Percentiles rank a stretch among this genome's conserved stretches.
These are phyloP conservation scores for Lecanicillium sp. DNA, from an alignment of 2,329 filamentous ascomycete species.

Conservation along the genomic window DNA sequence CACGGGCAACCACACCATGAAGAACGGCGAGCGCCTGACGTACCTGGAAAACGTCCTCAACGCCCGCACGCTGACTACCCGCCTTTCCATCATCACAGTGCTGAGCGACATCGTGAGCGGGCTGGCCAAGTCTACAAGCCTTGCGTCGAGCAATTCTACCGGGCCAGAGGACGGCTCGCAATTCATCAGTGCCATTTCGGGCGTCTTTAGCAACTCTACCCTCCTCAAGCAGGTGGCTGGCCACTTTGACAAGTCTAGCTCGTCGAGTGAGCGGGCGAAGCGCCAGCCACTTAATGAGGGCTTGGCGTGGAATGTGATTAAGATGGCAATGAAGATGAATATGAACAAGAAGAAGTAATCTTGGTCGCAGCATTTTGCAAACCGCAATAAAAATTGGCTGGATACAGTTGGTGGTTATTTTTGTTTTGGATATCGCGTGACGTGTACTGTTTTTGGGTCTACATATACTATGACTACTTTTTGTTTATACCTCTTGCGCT, in stretches of 20 bases:
- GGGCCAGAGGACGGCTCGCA: slow-evolving; percentile 5
- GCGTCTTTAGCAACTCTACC: slow-evolving; percentile 30
- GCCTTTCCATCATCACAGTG: slow-evolving; percentile 29
- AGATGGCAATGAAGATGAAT: slow-evolving; percentile 19
- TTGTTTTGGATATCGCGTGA: no score
- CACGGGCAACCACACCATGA: slow-evolving; percentile 30
- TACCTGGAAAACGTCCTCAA: slow-evolving; percentile 37
- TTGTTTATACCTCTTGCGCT: no score
- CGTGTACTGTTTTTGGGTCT: no score
- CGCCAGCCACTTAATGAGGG: slow-evolving; percentile 13
- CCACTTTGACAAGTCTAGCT: slow-evolving; percentile 22
- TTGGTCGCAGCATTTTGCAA: no score
- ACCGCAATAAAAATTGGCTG: no score
- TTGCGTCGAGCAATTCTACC: neutral
- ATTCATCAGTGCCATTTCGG: slow-evolving; percentile 11
- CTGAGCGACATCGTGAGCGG: slow-evolving; percentile 28
- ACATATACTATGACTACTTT: no score
- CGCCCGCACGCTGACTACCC: slow-evolving; percentile 25
- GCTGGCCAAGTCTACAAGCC: slow-evolving; percentile 14
- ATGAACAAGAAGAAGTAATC: slow-evolving; percentile 4
- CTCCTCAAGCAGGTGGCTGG: slow-evolving; percentile 26
- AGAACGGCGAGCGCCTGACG: slow-evolving; percentile 32
- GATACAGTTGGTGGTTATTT: no score
- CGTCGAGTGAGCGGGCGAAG: slow-evolving; percentile 10
- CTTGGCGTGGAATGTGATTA: slow-evolving; percentile 18